Conservation (phyloP, 805 yeast genomes). For the Kazachstania viticola region DNA sequence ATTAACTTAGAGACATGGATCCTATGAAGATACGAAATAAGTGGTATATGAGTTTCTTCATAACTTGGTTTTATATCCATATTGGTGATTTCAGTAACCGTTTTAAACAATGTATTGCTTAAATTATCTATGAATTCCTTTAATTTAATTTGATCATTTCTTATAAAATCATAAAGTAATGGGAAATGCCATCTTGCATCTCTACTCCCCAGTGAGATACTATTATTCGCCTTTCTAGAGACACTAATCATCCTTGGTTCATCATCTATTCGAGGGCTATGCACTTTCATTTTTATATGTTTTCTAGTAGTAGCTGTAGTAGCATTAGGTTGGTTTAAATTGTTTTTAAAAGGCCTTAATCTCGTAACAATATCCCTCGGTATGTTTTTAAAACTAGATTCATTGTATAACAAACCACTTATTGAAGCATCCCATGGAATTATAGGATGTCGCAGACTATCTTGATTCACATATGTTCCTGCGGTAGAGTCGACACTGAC, state of each 20-base stretch:
- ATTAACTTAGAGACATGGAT: constrained; percentile 9
- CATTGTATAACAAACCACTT: constrained; percentile 27
- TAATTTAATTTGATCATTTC: constrained; percentile 17
- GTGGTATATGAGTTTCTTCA: constrained; percentile 11
- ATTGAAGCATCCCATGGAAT: constrained; percentile 32
- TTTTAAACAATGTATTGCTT: constrained; percentile 13
- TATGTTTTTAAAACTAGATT: constrained; percentile 24
- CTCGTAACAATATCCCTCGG: constrained; percentile 29
- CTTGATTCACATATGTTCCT: not conserved
- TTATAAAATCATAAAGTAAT: constrained; percentile 21
- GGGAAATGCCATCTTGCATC: no score
- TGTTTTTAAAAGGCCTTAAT: constrained; percentile 27
- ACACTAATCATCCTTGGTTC: constrained; percentile 19
- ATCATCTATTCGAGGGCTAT: constrained; percentile 24
- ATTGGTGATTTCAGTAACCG: constrained; percentile 15
- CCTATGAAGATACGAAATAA: constrained; percentile 18
- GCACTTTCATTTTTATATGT: constrained; percentile 20
- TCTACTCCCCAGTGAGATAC: not conserved
- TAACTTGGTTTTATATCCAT: constrained; percentile 15
- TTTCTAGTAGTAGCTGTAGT: not conserved
- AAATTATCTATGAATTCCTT: constrained; percentile 13
- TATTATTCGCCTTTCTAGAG: constrained; percentile 4
- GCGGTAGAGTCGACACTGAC: not conserved
- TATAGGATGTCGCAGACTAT: constrained; percentile 15
- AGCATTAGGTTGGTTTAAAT: constrained; percentile 47